Base-by-base conservation (phyloP, 305 asterid species). In the Fraxinus albicans region DNA sequence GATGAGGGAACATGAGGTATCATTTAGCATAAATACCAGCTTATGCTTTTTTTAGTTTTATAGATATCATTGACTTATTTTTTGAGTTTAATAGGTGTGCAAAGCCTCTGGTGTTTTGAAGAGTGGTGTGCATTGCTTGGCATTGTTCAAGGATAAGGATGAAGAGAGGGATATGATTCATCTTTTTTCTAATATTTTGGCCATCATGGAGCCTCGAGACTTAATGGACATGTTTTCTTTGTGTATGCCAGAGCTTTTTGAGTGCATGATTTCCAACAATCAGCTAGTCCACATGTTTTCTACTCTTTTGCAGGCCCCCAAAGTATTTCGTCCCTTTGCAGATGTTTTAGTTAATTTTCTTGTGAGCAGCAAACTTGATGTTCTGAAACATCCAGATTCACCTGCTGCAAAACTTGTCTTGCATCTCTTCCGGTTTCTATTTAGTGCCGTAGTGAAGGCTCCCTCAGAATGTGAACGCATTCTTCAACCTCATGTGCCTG, bases 1-100 rank as follows among this genome's bases (percentile, higher is more conserved):
- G 84, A 90, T 97, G 99, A 92, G 91, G 91, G 99, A 97, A 90
- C 99, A 97, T 70, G 99, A 97, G 99, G 99, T 97, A 92, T 79
- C 50, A 4, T 73, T 40, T 82, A 25, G 79, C 73, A 72, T 77
- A 76, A 81, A 73, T 35, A 38, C 77, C 75, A 80, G 76, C 83
- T 75, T 83, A 44, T 85, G 76, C 79, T 36, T 82, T 65, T 75
- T 80, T 29, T 85, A 63, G 73, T 9, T 63, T 63, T 23, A 63
- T 63, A 23, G 76, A 60, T 77, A 76, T 69, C 82, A 21, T 78
- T 44, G 77, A 86, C 90, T 90, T 87, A 87, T 63, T 58, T 76
- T 73, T 63, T 80, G 79, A 82, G 84, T 87, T 85, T 91, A 79
- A 84, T 83, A 96, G 99, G 98, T 96, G 78, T 96, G 99, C 94